Percentiles rank a stretch among this genome's conserved stretches.
Evolutionary conservation across 2,329 filamentous ascomycete species (phyloP).

Genomic region (Sporothrix pseudoabietina): DNA sequence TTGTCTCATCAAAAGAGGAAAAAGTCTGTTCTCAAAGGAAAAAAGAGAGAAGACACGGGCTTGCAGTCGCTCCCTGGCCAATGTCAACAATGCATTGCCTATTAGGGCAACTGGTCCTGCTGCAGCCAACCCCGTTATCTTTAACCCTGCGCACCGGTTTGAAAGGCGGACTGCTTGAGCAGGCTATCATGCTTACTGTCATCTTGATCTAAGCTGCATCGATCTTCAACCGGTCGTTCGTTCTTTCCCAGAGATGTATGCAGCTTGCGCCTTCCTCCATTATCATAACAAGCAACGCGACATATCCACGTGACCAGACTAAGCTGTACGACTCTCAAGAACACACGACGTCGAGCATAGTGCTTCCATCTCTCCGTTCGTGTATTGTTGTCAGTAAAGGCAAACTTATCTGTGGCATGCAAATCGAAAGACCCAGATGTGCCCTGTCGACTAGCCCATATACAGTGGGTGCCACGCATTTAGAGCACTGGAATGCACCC

Average conservation of each 20-base stretch:
- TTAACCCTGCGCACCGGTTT: not conserved
- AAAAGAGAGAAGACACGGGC: not conserved
- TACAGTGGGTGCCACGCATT: not conserved
- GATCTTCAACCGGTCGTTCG: not conserved
- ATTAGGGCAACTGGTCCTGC: not conserved
- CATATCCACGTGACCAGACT: not conserved
- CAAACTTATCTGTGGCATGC: not conserved
- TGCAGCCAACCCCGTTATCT: not conserved
- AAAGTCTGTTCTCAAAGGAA: not conserved
- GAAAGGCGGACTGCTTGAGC: not conserved
- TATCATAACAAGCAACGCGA: not conserved
- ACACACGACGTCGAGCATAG: not conserved
- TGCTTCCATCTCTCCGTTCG: not conserved
- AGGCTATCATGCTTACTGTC: not conserved
- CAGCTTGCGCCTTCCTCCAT: not conserved
- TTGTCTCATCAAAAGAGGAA: not conserved
- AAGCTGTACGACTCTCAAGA: not conserved
- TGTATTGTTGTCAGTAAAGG: not conserved
- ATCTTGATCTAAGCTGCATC: not conserved
- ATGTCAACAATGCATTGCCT: slow-evolving; percentile 14
- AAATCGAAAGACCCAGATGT: not conserved
- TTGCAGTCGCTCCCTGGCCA: not conserved
- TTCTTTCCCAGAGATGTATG: not conserved
- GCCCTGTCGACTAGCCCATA: not conserved
- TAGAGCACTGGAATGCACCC: slow-evolving; percentile 17